Conservation (phyloP, 495 filamentous ascomycete species). For the Tuber brumale region DNA sequence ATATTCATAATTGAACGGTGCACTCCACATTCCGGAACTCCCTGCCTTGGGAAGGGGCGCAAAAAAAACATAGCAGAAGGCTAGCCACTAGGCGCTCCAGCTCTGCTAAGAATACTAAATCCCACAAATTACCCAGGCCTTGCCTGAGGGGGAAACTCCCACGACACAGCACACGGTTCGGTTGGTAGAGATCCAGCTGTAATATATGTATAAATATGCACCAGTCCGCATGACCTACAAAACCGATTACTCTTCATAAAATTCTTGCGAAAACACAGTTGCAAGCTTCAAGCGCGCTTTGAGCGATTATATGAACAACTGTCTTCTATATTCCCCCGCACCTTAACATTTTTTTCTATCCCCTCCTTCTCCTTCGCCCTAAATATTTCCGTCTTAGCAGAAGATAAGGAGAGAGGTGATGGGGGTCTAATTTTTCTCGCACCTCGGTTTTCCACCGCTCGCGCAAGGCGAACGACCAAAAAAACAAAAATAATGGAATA, state of each 20-base stretch:
- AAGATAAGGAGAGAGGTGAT: not conserved
- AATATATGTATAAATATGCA: not conserved
- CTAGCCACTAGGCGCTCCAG: not conserved
- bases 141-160: not conserved
- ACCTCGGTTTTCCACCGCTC: not conserved
- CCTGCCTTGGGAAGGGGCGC: not conserved
- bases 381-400: not conserved
- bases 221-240: not conserved
- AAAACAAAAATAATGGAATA: not conserved
- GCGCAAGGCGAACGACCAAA: not conserved
- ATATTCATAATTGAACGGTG: too few species aligned
- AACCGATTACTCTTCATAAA: not conserved
- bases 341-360: not conserved
- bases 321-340: not conserved
- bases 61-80: not conserved
- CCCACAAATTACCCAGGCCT: not conserved
- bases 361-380: not conserved
- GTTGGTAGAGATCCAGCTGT: not conserved
- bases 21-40: not conserved
- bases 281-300: not conserved
- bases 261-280: not conserved
- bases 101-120: not conserved
- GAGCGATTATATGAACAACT: not conserved
- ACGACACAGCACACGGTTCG: not conserved
- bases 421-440: not conserved